phyloP scores from a whole-genome alignment of 176 grass and related monocot genomes.

The Cocos nucifera region DNA sequence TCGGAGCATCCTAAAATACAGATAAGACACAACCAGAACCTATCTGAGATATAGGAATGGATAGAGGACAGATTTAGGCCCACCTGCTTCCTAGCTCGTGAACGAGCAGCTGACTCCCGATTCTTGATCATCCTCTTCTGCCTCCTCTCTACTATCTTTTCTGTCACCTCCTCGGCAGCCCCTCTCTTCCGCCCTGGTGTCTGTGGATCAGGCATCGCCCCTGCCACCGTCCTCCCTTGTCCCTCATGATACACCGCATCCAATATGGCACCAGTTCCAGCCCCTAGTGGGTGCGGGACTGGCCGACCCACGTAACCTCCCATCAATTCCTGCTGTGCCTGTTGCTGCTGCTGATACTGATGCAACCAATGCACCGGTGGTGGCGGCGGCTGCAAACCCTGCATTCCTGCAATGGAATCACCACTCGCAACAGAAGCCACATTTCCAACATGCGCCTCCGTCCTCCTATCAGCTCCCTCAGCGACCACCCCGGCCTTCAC shows the following conservation, averaged over 20 bases:
- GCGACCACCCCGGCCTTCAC: background rate
- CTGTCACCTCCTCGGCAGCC: background rate
- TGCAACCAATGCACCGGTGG: conserved; percentile 7
- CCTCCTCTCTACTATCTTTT: conserved; percentile 20
- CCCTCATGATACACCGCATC: conserved; percentile 5
- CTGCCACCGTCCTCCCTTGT: background rate
- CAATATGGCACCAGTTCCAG: background rate
- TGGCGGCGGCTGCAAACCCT: background rate
- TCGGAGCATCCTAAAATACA: background rate
- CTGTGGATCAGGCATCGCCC: background rate
- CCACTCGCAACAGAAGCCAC: too few species aligned
- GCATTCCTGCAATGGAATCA: background rate
- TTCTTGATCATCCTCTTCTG: conserved; percentile 34
- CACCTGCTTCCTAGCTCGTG: conserved; percentile 25
- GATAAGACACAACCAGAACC: too few species aligned
- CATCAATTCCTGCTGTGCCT: conserved; percentile 2
- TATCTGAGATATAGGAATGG: too few species aligned
- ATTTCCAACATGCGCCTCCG: background rate
- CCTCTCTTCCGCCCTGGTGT: conserved; percentile 16
- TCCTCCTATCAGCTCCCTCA: background rate
- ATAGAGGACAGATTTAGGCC: too few species aligned
- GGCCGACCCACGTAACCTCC: background rate
- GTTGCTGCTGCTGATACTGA: conserved; percentile 7
- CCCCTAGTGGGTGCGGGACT: background rate
- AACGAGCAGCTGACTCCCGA: conserved; percentile 20